Conservation (phyloP, 257 asterid genomes). For the Solanum clarkiae region DNA sequence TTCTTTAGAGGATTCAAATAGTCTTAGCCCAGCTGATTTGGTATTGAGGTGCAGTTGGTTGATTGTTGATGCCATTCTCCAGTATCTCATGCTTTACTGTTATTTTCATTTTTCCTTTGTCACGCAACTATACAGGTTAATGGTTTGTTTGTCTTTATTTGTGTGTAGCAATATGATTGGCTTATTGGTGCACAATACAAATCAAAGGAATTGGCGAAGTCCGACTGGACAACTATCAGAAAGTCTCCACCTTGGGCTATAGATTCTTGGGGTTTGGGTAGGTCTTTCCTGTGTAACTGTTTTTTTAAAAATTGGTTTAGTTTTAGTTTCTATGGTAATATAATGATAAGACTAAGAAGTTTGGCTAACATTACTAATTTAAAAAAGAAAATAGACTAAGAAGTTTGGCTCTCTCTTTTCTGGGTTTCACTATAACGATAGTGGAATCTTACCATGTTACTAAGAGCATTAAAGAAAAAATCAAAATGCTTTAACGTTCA, state of each 20-base stretch:
- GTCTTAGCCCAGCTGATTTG: background rate
- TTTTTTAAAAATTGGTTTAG: background rate
- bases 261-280: constrained; percentile 99
- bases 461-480: background rate
- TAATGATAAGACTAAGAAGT: background rate
- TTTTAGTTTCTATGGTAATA: background rate
- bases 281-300: constrained; percentile 12
- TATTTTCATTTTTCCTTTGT: background rate
- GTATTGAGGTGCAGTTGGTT: background rate
- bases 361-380: background rate
- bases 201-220: constrained; percentile 73
- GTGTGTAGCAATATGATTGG: constrained; percentile 90
- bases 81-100: background rate
- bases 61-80: background rate
- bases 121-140: background rate
- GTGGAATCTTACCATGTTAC: background rate
- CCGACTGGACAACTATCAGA: constrained; percentile 85
- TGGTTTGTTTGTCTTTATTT: constrained; percentile 1
- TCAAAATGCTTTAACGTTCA: background rate
- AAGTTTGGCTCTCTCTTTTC: background rate
- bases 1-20: background rate
- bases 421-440: background rate
- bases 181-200: constrained; percentile 95
- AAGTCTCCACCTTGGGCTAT: constrained; percentile 91
- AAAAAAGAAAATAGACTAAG: background rate